Evolutionary conservation across 306 rosid genomes (phyloP).

Genomic region (Clitoria ternatea): DNA sequence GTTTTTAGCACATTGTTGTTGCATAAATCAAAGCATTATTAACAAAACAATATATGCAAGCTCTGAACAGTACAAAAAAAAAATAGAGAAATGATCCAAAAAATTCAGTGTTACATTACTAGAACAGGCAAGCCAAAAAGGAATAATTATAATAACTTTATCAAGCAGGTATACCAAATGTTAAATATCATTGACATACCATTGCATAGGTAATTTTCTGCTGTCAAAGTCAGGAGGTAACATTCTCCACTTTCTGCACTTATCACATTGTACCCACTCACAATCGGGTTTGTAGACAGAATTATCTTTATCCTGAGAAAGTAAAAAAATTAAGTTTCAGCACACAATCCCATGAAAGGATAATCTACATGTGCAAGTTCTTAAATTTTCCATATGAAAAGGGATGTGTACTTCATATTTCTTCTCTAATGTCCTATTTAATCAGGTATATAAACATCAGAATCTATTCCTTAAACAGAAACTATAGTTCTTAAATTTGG

Average conservation of each 20-base stretch:
- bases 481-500: too few relatives aligned
- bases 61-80: neutral
- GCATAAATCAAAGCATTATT: too few relatives aligned
- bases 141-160: neutral
- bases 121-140: neutral
- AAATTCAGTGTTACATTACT: neutral
- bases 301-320: constrained; percentile 25
- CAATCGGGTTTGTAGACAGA: constrained; percentile 43
- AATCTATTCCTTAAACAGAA: neutral
- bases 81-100: neutral
- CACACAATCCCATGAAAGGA: neutral
- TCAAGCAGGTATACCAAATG: constrained; percentile 4
- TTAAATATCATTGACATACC: constrained; percentile 31
- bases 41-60: too few relatives aligned
- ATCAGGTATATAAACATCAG: neutral
- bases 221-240: constrained; percentile 31
- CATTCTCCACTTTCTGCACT: constrained; percentile 62
- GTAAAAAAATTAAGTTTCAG: neutral
- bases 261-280: constrained; percentile 65
- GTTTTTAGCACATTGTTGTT: too few relatives aligned
- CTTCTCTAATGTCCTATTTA: neutral
- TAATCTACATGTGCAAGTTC: neutral
- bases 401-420: neutral
- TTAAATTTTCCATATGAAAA: neutral
- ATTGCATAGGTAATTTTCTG: constrained; percentile 30